phyloP scores from a whole-genome alignment of 164 flowering plant genomes.

The Berberis vulgaris region DNA sequence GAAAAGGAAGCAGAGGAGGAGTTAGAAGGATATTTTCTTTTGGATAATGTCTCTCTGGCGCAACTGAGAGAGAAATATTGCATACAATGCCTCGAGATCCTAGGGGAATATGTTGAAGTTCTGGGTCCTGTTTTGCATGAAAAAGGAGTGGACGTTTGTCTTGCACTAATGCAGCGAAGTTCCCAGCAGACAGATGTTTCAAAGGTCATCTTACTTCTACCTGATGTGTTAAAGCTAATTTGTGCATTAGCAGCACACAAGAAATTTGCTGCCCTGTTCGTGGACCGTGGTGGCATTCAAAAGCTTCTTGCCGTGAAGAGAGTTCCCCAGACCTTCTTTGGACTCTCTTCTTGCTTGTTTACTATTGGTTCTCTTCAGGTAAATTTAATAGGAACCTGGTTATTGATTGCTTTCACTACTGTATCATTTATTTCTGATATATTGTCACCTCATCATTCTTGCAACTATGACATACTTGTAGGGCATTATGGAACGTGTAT shows the following conservation, averaged over 20 bases:
- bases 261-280: slow-evolving; percentile 90
- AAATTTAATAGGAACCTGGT: slow-evolving; percentile 2
- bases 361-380: slow-evolving; percentile 98
- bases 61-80: slow-evolving; percentile 73
- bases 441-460: background rate
- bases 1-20: slow-evolving; percentile 56
- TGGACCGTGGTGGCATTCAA: slow-evolving; percentile 96
- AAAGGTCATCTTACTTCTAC: slow-evolving; percentile 35
- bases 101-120: slow-evolving; percentile 96
- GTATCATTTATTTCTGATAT: background rate
- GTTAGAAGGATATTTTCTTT: slow-evolving; percentile 50
- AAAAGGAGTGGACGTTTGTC: slow-evolving; percentile 94
- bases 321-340: slow-evolving; percentile 58
- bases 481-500: slow-evolving; percentile 98
- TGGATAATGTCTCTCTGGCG: slow-evolving; percentile 52
- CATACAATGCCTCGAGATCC: slow-evolving; percentile 78
- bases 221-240: slow-evolving; percentile 83
- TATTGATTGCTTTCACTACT: background rate
- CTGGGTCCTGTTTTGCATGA: slow-evolving; percentile 96
- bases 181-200: slow-evolving; percentile 38
- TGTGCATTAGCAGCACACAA: slow-evolving; percentile 93
- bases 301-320: slow-evolving; percentile 79
- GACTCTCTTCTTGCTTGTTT: slow-evolving; percentile 90
- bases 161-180: slow-evolving; percentile 57
- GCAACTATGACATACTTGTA: slow-evolving; percentile 16